These are phyloP conservation scores for Zoysia pacifica DNA, from an alignment of 176 grass and related monocot genomes.

Conservation along the genomic window DNA sequence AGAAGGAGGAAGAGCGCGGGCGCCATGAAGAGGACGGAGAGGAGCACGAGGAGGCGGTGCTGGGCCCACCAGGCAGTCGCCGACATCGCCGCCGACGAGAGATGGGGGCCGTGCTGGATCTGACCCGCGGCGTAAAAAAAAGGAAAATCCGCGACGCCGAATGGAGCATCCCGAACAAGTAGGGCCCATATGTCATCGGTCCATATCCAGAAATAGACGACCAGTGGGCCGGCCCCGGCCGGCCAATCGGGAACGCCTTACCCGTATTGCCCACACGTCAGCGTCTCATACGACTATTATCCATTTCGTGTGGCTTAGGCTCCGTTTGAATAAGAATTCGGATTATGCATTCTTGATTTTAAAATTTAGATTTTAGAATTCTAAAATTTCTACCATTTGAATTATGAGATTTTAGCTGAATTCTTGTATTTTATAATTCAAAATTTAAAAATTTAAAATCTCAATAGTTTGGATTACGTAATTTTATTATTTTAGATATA, in stretches of 20 bases:
- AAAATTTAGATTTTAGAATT: no score
- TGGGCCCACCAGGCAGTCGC: conserved; percentile 37
- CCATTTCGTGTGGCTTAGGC: background rate
- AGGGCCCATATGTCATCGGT: conserved; percentile 5
- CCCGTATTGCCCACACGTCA: background rate
- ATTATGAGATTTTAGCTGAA: no score
- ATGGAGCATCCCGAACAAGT: background rate
- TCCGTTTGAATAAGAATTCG: no score
- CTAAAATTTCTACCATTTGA: no score
- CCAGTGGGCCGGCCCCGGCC: background rate
- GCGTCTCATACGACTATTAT: accelerated
- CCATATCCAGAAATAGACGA: conserved; percentile 1
- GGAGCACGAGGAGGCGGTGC: conserved; percentile 45
- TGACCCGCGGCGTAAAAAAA: conserved; percentile 3
- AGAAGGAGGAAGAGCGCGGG: conserved; percentile 39
- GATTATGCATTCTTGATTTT: no score
- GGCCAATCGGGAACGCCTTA: background rate
- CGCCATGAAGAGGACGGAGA: conserved; percentile 43
- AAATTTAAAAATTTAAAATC: no score
- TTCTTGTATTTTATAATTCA: no score
- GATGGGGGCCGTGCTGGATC: conserved; percentile 31
- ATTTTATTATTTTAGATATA: no score
- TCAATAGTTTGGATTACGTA: no score
- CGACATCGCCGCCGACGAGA: conserved; percentile 33
- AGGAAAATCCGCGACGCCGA: background rate